phyloP scores from a whole-genome alignment of 768 basidiomycete species.

The Tricholoma furcatifolium region DNA sequence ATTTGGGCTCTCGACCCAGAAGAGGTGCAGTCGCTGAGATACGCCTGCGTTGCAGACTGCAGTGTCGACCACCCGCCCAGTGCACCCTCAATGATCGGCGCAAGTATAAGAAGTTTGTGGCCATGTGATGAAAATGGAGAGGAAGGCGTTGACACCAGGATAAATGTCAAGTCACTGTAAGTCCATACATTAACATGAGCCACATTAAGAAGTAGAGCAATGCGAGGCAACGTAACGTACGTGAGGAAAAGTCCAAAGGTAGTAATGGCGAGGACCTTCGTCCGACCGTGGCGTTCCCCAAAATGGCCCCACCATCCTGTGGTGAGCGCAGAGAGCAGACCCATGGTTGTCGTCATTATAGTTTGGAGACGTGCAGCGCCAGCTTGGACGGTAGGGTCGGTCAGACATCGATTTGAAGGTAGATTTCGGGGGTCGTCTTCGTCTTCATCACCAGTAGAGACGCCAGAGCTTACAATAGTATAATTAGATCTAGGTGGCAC shows the following conservation, averaged over 20 bases:
- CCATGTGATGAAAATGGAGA: slow-evolving; percentile 63
- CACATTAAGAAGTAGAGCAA: too few species aligned
- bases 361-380: slow-evolving; percentile 72
- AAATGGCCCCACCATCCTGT: slow-evolving; percentile 90
- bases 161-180: slow-evolving; percentile 77
- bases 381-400: slow-evolving; percentile 62
- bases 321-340: slow-evolving; percentile 77
- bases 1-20: slow-evolving; percentile 74
- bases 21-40: slow-evolving; percentile 84
- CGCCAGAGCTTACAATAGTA: slow-evolving; percentile 2
- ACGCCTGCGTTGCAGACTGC: slow-evolving; percentile 75
- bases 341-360: slow-evolving; percentile 76
- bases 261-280: slow-evolving; percentile 69
- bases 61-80: slow-evolving; percentile 84
- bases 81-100: slow-evolving; percentile 80
- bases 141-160: slow-evolving; percentile 72
- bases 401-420: slow-evolving; percentile 36
- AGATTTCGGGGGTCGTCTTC: slow-evolving; percentile 35
- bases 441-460: slow-evolving; percentile 17
- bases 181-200: not conserved
- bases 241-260: slow-evolving; percentile 56
- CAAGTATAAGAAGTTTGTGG: slow-evolving; percentile 73
- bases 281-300: slow-evolving; percentile 78
- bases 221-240: slow-evolving; percentile 22
- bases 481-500: not conserved